Evolutionary conservation across 257 asterid species (phyloP), one percentile per base, ranked within the genome.

Genomic region (Gentiana dahurica): DNA sequence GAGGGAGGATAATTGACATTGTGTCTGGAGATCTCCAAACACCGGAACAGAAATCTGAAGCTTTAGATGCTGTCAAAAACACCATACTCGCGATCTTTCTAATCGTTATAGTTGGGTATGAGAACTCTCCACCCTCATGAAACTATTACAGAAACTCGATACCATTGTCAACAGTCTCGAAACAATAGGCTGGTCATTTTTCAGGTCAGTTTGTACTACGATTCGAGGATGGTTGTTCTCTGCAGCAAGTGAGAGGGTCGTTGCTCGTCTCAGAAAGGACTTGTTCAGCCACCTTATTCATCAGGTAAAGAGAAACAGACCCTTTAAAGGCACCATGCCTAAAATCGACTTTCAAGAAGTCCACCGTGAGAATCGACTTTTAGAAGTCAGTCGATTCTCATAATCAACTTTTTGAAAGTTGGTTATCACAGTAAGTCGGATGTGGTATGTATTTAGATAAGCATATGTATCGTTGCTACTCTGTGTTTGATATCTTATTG

Each of bases 161-260:
- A 63, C 64, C n/a, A n/a, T n/a, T n/a, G n/a, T n/a, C 41, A 4
- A 43, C 45, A 39, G 7, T 39, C 45, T 39, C 1, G 5, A 57
- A 50, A 68, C 59, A 56, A 52, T 51, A 38, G 34, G 32, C 47
- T 73, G 60, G 62, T 70, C 57, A 67, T 54, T 78, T 54, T 78
- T 61, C 84, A 85, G 95, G 63, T 80, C 95, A 56, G 68, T 80
- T 52, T 82, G 81, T 77, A 80, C 92, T 35, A 71, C 84, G 33
- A 38, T 85, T 56, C 89, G 95, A 53, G 80, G 89, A 44, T 85
- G 95, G 92, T 56, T 85, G 75, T 85, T 85, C 64, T 74, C 84
- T 43, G 71, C 95, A 55, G 82, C 95, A 49, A 85, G 95, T 53
- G 92, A 85, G 77, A 80, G 86, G 73, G 92, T 85, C 65, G 92